Evolutionary conservation across 148 eudicot genomes (phyloP), one percentile per base, ranked within the genome.

Genomic region (Amaranthus palmeri): DNA sequence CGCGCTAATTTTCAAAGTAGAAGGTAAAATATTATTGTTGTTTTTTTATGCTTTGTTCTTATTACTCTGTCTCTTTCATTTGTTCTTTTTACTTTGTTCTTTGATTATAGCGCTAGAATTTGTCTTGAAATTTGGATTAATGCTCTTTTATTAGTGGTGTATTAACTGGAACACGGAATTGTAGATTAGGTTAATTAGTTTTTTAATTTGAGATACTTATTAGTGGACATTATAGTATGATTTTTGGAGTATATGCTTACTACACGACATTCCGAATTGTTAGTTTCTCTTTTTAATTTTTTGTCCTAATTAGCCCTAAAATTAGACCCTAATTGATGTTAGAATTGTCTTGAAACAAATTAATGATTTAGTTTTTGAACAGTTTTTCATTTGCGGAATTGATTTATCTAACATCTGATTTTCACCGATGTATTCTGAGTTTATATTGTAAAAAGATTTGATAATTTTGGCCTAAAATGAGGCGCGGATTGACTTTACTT

Each of bases 131-230:
- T 40, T 52, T 8, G 25, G 36, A 52, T 68, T 42, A 40, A 55
- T 51, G 51, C 10, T 12, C 17, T 42, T 25, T 47, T 6, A 7
- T 68, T 42, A 68, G 72, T 68, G 72, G 72, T 25, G 72, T 68
- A 44, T 62, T 72, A 43, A 53, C 68, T 62, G 76, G 61, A 63
- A 73, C 45, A 10, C 48, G 4, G 47, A 14, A 73, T 51, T 65
- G 54, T 48, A 64, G 69, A 3, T 53, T 54, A 54, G 69, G 5
- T 53, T 54, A 54, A 61, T 61, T 70, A 6, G 47, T 9, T 36
- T 48, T 43, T 71, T 10, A 50, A 58, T 46, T 36, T 18, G 15
- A 4, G 43, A 10, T 10, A 56, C 3, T 41, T 0, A n/a, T 52
- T 63, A 72, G 48, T 45, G 48, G 57, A 54, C 25, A 61, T 72